Base-by-base conservation (phyloP, 2,329 filamentous ascomycete species). In the Neofusicoccum sp. region DNA sequence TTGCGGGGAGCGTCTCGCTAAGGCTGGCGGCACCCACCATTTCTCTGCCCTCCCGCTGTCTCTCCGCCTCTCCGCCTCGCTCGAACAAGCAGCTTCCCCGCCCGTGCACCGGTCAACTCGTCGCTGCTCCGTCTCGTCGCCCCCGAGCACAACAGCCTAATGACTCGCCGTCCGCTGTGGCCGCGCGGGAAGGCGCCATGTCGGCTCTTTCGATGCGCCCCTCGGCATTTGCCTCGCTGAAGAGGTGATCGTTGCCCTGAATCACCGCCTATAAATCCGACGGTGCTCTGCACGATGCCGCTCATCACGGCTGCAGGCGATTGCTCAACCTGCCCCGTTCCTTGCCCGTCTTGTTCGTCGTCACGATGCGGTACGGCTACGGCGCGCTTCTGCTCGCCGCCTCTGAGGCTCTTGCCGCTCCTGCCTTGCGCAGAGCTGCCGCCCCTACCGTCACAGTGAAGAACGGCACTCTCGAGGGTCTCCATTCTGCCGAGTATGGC, bases 401-500 rank as follows among this genome's bases (percentile, higher is more conserved):
- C 49, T 36, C 49, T 4, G 49, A 49, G n/a, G 61, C 43, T 3
- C 34, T 62, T 22, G 49, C 61, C 22, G 49, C 49, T 14, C 61
- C 61, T 14, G 41, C 61, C 41, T 16, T 3, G 16, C 14, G 29
- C 22, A 28, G 50, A 11, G 9, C 48, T 5, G 60, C 50, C 44
- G 61, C 61, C 22, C 78, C 78, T 4, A 75, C 69, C 0, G 79
- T 71, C 9, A 68, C 66, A 1, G 66, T 79, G 49, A 78, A 77
- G 68, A 82, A 82, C 66, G 80, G 80, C n/a, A 77, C 79, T 0
- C 72, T 78, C 45, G 64, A 69, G 36, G 79, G 79, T 14, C 48
- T 75, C 3, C 69, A 80, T 65, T 76, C 74, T 6, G 49, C 67
- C 11, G 69, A 74, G 41, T 80, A 80, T 66, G 70, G 80, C 43